phyloP scores from a whole-genome alignment of 768 basidiomycete species.

The Suillus decipiens region DNA sequence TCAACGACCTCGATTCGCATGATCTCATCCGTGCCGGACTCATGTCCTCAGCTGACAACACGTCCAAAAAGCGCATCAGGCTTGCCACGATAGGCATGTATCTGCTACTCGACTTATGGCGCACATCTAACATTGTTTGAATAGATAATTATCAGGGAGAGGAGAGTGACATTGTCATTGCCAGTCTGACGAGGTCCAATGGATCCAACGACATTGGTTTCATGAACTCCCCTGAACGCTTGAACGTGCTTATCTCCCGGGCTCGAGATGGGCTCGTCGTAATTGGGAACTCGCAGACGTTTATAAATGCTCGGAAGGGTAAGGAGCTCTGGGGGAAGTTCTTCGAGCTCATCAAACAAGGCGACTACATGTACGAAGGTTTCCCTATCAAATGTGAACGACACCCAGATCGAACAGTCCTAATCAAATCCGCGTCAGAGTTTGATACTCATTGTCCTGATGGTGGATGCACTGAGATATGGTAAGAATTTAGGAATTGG shows the following conservation, averaged over 20 bases:
- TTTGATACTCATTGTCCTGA: slow-evolving; percentile 58
- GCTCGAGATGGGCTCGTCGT: slow-evolving; percentile 66
- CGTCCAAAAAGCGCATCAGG: slow-evolving; percentile 48
- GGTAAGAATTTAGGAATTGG: slow-evolving; percentile 40
- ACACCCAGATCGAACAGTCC: slow-evolving; percentile 44
- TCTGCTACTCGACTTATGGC: neutral
- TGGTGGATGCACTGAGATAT: slow-evolving; percentile 62
- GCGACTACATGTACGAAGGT: slow-evolving; percentile 55
- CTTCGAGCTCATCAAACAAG: slow-evolving; percentile 43
- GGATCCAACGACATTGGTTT: slow-evolving; percentile 59
- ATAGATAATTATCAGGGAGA: slow-evolving; percentile 79
- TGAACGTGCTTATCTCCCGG: slow-evolving; percentile 72
- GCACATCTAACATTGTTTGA: neutral
- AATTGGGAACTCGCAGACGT: slow-evolving; percentile 65
- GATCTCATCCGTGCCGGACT: slow-evolving; percentile 63
- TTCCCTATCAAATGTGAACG: slow-evolving; percentile 60
- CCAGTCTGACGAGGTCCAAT: slow-evolving; percentile 64
- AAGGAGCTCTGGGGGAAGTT: slow-evolving; percentile 52
- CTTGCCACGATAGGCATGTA: slow-evolving; percentile 64
- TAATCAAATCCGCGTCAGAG: slow-evolving; percentile 44
- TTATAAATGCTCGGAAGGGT: slow-evolving; percentile 52
- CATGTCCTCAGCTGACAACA: slow-evolving; percentile 37
- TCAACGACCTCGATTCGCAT: slow-evolving; percentile 61
- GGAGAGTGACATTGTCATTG: slow-evolving; percentile 68
- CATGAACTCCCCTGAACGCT: slow-evolving; percentile 67